Percentiles rank a stretch among this genome's conserved stretches.
These are phyloP conservation scores for Dipodascopsis tothii DNA, from an alignment of 805 yeast species.

Conservation along the genomic window DNA sequence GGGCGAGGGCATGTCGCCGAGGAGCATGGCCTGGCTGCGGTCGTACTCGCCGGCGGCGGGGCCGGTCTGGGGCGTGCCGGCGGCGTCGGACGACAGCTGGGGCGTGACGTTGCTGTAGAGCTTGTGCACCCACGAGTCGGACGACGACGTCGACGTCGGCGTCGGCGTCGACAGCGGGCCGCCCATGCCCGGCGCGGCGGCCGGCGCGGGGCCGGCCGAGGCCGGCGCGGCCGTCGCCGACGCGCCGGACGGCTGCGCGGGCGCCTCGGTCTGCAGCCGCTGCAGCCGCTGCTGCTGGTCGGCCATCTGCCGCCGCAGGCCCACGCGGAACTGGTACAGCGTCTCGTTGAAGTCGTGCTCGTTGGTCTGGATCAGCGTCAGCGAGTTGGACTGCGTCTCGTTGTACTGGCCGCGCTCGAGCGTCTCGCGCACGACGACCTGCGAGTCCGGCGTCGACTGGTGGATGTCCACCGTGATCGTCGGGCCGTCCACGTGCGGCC, in stretches of 20 bases:
- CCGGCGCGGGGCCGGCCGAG: background rate
- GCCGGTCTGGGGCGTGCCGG: background rate
- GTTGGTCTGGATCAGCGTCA: too few species aligned
- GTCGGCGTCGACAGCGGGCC: background rate
- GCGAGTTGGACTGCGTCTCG: too few species aligned
- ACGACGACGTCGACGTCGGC: background rate
- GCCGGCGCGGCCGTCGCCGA: background rate
- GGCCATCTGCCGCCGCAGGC: background rate
- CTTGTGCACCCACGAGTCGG: background rate
- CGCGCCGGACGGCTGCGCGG: background rate
- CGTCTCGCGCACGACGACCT: too few species aligned
- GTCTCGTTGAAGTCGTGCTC: too few species aligned
- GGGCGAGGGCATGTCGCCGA: background rate
- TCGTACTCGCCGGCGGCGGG: background rate
- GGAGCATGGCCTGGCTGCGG: background rate
- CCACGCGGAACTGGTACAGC: too few species aligned
- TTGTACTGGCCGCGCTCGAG: too few species aligned
- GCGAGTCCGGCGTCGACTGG: too few species aligned
- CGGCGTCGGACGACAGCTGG: too few species aligned
- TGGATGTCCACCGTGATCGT: too few species aligned
- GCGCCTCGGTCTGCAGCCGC: background rate
- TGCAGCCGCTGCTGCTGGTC: background rate
- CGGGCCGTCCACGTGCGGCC: too few species aligned
- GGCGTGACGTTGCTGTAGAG: background rate
- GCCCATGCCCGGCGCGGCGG: background rate